phyloP scores from a whole-genome alignment of 257 asterid genomes.

The Salvia hispanica region DNA sequence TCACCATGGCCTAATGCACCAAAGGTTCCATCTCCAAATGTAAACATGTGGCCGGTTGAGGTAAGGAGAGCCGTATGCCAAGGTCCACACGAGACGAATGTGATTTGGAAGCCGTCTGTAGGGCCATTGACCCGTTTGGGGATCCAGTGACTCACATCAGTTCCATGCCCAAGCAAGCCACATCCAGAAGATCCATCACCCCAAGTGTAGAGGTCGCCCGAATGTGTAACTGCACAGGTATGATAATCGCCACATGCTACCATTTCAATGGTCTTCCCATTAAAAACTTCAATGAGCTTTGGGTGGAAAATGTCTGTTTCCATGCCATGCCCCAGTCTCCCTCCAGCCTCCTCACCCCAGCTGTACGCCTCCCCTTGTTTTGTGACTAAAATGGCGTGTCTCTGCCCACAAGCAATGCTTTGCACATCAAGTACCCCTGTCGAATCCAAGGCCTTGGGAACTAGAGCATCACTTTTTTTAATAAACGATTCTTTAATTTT shows the following conservation, averaged over 20 bases:
- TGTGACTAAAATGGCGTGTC: constrained; percentile 72
- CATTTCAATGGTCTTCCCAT: constrained; percentile 59
- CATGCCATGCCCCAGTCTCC: constrained; percentile 86
- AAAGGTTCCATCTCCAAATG: constrained; percentile 91
- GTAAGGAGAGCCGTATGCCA: constrained; percentile 85
- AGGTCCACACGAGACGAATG: constrained; percentile 80
- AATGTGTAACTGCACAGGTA: constrained; percentile 72
- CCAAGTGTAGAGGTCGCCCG: constrained; percentile 90
- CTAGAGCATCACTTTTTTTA: constrained; percentile 46
- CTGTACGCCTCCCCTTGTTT: constrained; percentile 83
- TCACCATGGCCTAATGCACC: constrained; percentile 90
- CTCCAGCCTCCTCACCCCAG: constrained; percentile 85
- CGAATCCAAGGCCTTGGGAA: constrained; percentile 75
- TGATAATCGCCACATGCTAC: constrained; percentile 81
- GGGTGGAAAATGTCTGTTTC: constrained; percentile 68
- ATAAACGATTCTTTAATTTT: constrained; percentile 34
- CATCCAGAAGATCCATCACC: constrained; percentile 62
- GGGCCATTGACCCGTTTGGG: constrained; percentile 69
- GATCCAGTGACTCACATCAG: constrained; percentile 74
- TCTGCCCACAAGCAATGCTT: constrained; percentile 63
- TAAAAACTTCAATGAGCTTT: constrained; percentile 56
- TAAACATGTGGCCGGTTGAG: constrained; percentile 56
- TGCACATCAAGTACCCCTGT: constrained; percentile 71
- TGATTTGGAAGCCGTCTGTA: constrained; percentile 64
- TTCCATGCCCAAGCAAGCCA: constrained; percentile 76